These are phyloP conservation scores for Euphorbia schlechtendalii DNA, from an alignment of 441 rosid species.

Conservation along the genomic window DNA sequence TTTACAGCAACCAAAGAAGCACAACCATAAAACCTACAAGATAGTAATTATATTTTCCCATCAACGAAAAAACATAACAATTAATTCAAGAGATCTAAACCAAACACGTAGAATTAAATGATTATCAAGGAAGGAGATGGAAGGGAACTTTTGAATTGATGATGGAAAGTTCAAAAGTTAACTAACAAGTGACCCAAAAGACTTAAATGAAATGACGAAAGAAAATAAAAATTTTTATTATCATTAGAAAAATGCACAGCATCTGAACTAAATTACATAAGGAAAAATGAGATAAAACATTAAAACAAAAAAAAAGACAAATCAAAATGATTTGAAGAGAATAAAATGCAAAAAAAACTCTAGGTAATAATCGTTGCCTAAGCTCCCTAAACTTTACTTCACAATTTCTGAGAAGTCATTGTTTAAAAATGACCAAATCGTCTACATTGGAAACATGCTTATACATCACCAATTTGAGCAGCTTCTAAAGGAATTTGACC, in stretches of 20 bases:
- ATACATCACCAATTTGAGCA: neutral
- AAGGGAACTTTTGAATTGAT: neutral
- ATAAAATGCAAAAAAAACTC: neutral
- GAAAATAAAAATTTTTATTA: neutral
- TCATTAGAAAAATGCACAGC: neutral
- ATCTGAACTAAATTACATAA: neutral
- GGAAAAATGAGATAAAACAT: neutral
- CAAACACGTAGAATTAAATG: neutral
- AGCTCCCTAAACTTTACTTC: neutral
- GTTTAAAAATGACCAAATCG: conserved; percentile 18
- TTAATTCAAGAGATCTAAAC: neutral
- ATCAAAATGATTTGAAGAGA: neutral
- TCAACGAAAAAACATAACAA: neutral
- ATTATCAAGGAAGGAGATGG: neutral
- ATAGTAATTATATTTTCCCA: neutral
- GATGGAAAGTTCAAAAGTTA: conserved; percentile 4
- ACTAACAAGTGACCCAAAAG: neutral
- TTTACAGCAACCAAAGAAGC: neutral
- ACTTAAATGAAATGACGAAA: neutral
- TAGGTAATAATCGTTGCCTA: neutral
- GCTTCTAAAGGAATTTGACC: conserved; percentile 1
- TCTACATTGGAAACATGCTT: neutral
- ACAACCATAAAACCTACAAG: neutral
- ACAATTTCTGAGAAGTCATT: neutral
- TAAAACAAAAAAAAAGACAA: neutral